phyloP scores from a whole-genome alignment of 768 basidiomycete species.

The Boletus barrowsii region DNA sequence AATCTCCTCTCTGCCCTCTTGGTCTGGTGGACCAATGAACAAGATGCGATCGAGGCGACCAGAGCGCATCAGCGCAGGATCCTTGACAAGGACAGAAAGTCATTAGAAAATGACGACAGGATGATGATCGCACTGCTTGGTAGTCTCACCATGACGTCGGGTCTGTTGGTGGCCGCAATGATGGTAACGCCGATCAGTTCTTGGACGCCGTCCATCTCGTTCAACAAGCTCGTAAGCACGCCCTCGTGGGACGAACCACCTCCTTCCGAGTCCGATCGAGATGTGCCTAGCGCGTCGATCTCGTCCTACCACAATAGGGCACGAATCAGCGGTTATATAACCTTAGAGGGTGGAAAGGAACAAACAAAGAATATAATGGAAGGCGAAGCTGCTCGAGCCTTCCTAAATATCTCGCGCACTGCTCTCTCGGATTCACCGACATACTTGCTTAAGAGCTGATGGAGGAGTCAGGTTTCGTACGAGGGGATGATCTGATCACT shows the following conservation, averaged over 20 bases:
- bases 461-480: not conserved
- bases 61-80: slow-evolving; percentile 91
- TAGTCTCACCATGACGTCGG: slow-evolving; percentile 77
- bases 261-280: slow-evolving; percentile 58
- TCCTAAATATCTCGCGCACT: slow-evolving; percentile 92
- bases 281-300: slow-evolving; percentile 88
- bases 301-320: slow-evolving; percentile 70
- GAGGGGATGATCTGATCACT: slow-evolving; percentile 15
- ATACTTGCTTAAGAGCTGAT: slow-evolving; percentile 91
- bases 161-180: slow-evolving; percentile 93
- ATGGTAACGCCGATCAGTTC: slow-evolving; percentile 93
- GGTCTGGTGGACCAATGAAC: slow-evolving; percentile 91
- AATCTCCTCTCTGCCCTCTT: slow-evolving; percentile 77
- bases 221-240: slow-evolving; percentile 87
- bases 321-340: not conserved
- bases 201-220: slow-evolving; percentile 99
- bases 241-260: slow-evolving; percentile 69
- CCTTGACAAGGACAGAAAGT: slow-evolving; percentile 44
- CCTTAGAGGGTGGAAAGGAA: not conserved
- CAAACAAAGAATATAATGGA: slow-evolving; percentile 96
- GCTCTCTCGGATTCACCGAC: slow-evolving; percentile 97
- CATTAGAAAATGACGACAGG: not conserved
- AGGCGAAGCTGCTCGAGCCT: slow-evolving; percentile 90
- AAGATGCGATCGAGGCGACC: slow-evolving; percentile 92
- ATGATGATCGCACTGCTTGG: not conserved